Evolutionary conservation across 441 rosid species (phyloP).

Genomic region (Syzygium malaccense): DNA sequence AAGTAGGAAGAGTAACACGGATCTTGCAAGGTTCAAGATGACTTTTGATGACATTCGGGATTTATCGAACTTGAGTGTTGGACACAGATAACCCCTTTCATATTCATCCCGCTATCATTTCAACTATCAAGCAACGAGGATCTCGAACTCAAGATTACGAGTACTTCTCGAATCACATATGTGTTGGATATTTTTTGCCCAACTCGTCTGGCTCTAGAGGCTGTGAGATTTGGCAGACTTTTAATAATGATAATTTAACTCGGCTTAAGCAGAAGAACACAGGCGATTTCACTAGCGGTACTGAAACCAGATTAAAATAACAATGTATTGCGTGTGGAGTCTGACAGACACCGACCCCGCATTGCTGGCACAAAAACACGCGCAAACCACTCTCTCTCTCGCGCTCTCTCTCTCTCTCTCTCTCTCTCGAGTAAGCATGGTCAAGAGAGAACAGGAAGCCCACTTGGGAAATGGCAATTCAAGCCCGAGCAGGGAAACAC

Average conservation of each 20-base stretch:
- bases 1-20: not conserved
- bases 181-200: not conserved
- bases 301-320: constrained; percentile 1
- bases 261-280: not conserved
- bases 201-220: not conserved
- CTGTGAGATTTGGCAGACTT: not conserved
- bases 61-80: not conserved
- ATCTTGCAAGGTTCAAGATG: not conserved
- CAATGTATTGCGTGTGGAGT: constrained; percentile 23
- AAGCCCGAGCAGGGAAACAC: constrained; percentile 13
- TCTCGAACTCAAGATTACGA: not conserved
- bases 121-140: not conserved
- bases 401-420: not conserved
- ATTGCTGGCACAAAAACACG: not conserved
- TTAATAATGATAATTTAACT: not conserved
- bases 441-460: not conserved
- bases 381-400: not conserved
- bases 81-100: not conserved
- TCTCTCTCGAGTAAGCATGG: not conserved
- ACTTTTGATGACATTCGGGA: not conserved
- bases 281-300: not conserved
- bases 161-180: not conserved
- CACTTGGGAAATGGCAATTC: not conserved
- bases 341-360: constrained; percentile 16
- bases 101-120: not conserved